These are phyloP conservation scores for Cyberlindnera xishuangbannaensis DNA, from an alignment of 805 yeast genomes.

Conservation along the genomic window DNA sequence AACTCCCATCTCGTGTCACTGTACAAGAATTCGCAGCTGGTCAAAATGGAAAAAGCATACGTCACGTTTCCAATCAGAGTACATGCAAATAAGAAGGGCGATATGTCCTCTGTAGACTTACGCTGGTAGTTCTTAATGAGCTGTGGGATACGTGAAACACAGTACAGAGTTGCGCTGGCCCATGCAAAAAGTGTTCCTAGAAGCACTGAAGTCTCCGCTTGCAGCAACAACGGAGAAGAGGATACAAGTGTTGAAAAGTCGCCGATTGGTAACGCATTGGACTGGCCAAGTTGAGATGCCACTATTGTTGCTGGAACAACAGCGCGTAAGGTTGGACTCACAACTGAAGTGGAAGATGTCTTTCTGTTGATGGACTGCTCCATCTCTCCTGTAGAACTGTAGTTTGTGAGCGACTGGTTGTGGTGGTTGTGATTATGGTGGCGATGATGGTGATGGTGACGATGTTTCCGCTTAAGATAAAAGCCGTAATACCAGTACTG, in stretches of 20 bases:
- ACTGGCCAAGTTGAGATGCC: constrained; percentile 23
- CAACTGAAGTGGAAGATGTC: constrained; percentile 1
- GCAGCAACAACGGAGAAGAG: background rate
- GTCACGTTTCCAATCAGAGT: constrained; percentile 76
- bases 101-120: constrained; percentile 81
- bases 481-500: constrained; percentile 69
- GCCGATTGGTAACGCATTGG: constrained; percentile 16
- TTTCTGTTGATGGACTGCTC: constrained; percentile 1
- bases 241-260: constrained; percentile 6
- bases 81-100: constrained; percentile 72
- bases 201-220: background rate
- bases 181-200: constrained; percentile 60
- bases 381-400: constrained; percentile 3
- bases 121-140: constrained; percentile 67
- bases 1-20: constrained; percentile 39
- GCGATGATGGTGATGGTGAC: constrained; percentile 30
- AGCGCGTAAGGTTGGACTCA: constrained; percentile 12
- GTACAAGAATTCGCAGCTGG: constrained; percentile 48
- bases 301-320: constrained; percentile 22
- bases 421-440: constrained; percentile 11
- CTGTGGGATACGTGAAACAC: constrained; percentile 81
- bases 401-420: constrained; percentile 1
- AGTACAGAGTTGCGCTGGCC: constrained; percentile 70
- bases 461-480: constrained; percentile 26
- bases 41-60: constrained; percentile 68